These are phyloP conservation scores for Mycena alexandri DNA, from an alignment of 768 basidiomycete genomes.

Conservation along the genomic window DNA sequence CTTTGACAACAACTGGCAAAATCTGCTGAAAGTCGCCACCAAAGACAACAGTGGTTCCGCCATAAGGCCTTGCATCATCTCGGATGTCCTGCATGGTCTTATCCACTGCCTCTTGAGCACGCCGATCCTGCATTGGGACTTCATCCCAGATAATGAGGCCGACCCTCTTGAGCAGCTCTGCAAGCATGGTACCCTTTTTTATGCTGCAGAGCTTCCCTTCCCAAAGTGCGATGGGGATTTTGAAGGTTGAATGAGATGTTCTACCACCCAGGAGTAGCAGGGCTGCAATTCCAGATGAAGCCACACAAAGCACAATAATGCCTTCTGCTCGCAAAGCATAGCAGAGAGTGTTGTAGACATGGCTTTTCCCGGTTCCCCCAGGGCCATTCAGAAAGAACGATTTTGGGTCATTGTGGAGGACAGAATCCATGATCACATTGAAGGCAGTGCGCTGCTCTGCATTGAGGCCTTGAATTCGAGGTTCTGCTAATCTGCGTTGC, in stretches of 20 bases:
- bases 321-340: conserved; percentile 48
- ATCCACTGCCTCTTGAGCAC: conserved; percentile 50
- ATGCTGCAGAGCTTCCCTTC: conserved; percentile 43
- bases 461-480: conserved; percentile 43
- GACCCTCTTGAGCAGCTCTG: conserved; percentile 45
- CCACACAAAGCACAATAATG: conserved; percentile 58
- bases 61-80: conserved; percentile 44
- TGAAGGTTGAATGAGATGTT: conserved; percentile 63
- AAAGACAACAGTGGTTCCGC: conserved; percentile 50
- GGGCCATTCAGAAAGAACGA: too few species aligned
- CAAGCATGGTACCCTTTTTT: conserved; percentile 39
- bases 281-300: too few species aligned
- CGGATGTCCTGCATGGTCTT: conserved; percentile 45
- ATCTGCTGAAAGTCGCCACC: too few species aligned
- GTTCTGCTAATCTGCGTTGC: conserved; percentile 23
- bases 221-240: conserved; percentile 53
- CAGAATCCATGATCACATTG: conserved; percentile 45
- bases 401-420: conserved; percentile 35
- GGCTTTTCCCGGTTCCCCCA: conserved; percentile 7
- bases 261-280: conserved; percentile 57
- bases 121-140: conserved; percentile 50
- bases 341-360: conserved; percentile 32
- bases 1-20: too few species aligned
- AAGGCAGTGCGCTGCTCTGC: conserved; percentile 47
- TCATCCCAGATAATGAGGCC: conserved; percentile 48